Percentiles rank a stretch among this genome's conserved stretches.
phyloP scores from a whole-genome alignment of 2,329 filamentous ascomycete species.

The Aspergillus transmontanensis region DNA sequence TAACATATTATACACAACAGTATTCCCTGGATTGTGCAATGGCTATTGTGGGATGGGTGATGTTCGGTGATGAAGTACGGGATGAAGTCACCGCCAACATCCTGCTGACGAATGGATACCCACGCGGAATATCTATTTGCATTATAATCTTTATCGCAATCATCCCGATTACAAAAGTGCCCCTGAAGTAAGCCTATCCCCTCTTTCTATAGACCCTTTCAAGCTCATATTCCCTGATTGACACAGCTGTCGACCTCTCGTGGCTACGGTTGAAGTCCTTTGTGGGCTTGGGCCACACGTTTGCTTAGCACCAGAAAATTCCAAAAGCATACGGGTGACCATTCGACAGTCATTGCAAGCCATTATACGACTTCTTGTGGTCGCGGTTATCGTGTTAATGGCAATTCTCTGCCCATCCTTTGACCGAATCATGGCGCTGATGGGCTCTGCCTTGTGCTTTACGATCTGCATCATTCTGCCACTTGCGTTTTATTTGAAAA shows the following conservation, averaged over 20 bases:
- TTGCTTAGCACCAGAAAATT: constrained; percentile 27
- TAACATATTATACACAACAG: constrained; percentile 40
- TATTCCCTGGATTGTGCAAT: constrained; percentile 80
- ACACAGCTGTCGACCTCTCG: constrained; percentile 73
- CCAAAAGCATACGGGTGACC: constrained; percentile 42
- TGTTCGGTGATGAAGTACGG: constrained; percentile 88
- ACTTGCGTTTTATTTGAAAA: constrained; percentile 83
- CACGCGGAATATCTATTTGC: constrained; percentile 70
- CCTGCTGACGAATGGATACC: constrained; percentile 73
- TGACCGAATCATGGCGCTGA: constrained; percentile 86
- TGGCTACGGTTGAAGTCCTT: constrained; percentile 80
- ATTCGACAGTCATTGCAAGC: constrained; percentile 62
- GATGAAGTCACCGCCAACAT: constrained; percentile 94
- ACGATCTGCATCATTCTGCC: constrained; percentile 93
- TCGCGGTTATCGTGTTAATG: constrained; percentile 74
- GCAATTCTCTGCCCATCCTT: constrained; percentile 76
- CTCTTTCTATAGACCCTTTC: background rate
- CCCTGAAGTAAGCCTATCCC: constrained; percentile 63
- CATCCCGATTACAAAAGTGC: constrained; percentile 94
- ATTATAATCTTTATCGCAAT: constrained; percentile 87
- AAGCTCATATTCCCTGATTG: constrained; percentile 23
- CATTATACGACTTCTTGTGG: constrained; percentile 64
- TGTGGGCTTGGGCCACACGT: constrained; percentile 67
- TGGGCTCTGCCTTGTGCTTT: constrained; percentile 89
- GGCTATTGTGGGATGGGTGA: constrained; percentile 81